These are phyloP conservation scores for Huiozyma naganishii DNA, from an alignment of 805 yeast genomes.

Conservation along the genomic window DNA sequence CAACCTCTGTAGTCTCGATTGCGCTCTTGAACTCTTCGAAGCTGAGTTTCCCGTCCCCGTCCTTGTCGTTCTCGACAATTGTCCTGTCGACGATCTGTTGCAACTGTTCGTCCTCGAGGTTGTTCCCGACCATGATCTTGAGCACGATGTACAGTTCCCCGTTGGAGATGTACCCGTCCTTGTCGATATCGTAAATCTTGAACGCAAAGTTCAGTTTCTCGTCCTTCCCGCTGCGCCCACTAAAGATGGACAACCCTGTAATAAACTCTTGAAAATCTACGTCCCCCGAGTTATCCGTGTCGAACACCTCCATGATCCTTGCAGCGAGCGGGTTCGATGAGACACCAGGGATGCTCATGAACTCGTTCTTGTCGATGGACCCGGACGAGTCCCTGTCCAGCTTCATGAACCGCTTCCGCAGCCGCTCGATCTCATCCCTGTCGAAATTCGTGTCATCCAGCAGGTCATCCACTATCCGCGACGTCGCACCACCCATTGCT, in stretches of 20 bases:
- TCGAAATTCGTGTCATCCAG: conserved; percentile 82
- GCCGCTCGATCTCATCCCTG: conserved; percentile 80
- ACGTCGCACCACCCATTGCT: conserved; percentile 50
- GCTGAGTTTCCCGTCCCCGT: conserved; percentile 76
- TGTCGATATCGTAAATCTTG: conserved; percentile 88
- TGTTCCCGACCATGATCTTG: conserved; percentile 94
- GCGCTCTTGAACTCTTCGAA: conserved; percentile 80
- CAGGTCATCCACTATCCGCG: conserved; percentile 53
- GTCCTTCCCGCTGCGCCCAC: conserved; percentile 67
- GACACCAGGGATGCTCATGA: conserved; percentile 86
- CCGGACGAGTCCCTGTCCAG: conserved; percentile 90
- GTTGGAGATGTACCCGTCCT: conserved; percentile 89
- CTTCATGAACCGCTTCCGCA: conserved; percentile 89
- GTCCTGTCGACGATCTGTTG: conserved; percentile 97
- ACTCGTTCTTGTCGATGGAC: conserved; percentile 81
- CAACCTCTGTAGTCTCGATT: conserved; percentile 43
- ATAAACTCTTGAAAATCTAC: conserved; percentile 95
- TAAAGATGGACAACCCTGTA: conserved; percentile 74
- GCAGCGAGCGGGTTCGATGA: conserved; percentile 81
- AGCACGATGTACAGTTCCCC: conserved; percentile 89
- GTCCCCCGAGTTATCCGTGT: conserved; percentile 83
- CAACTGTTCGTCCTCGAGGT: conserved; percentile 72
- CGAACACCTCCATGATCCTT: conserved; percentile 88
- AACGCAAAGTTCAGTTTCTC: conserved; percentile 86
- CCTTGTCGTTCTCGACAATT: conserved; percentile 81